A percentile compares a stretch with the other conserved stretches of the same genome.
These are phyloP conservation scores for Beauveria rudraprayagi DNA, from an alignment of 2,329 filamentous ascomycete species.

Conservation along the genomic window DNA sequence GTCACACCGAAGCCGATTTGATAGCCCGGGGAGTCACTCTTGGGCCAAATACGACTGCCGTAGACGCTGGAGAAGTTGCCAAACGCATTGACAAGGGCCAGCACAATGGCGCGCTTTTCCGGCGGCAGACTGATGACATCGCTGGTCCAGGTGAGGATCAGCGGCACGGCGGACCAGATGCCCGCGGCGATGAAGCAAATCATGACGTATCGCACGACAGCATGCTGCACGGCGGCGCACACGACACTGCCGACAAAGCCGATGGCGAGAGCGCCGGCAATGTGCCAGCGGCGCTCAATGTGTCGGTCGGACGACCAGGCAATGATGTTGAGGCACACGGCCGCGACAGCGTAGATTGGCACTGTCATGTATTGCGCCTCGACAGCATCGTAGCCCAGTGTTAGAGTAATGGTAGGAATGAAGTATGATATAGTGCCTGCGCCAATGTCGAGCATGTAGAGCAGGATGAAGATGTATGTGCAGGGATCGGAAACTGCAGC, in stretches of 20 bases:
- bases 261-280: conserved; percentile 14
- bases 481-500: conserved; percentile 36
- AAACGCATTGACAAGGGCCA: conserved; percentile 24
- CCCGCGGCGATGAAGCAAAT: conserved; percentile 20
- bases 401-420: conserved; percentile 42
- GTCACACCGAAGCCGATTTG: conserved; percentile 23
- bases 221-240: conserved; percentile 16
- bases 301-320: conserved; percentile 18
- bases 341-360: conserved; percentile 23
- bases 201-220: conserved; percentile 23
- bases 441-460: conserved; percentile 40
- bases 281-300: conserved; percentile 18
- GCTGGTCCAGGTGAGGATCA: conserved; percentile 23
- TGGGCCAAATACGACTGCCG: conserved; percentile 24
- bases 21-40: conserved; percentile 19
- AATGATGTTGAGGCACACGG: conserved; percentile 18
- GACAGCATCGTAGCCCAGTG: conserved; percentile 35
- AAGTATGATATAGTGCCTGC: conserved; percentile 45
- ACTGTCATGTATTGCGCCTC: conserved; percentile 40
- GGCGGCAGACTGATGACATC: conserved; percentile 19
- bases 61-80: conserved; percentile 25
- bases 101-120: conserved; percentile 25
- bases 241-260: conserved; percentile 16
- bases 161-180: conserved; percentile 20
- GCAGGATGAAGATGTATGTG: conserved; percentile 38